Base-by-base conservation (phyloP, 495 filamentous ascomycete species). In the Talaromyces borbonicus region DNA sequence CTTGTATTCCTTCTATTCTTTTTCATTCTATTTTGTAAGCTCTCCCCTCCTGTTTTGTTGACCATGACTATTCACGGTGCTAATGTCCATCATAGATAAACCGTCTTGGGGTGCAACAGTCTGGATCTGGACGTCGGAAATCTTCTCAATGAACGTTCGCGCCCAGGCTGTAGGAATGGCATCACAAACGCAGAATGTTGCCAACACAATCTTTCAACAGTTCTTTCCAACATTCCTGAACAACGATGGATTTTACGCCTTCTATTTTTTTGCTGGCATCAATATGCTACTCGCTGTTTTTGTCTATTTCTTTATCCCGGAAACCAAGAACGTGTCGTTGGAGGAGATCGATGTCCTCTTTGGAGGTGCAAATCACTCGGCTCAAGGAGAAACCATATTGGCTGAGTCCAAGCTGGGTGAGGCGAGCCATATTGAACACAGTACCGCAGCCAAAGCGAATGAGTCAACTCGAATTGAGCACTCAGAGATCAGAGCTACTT, bases 221-320 rank as follows among this genome's bases (percentile, higher is more conserved):
- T 81, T 81, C 66, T 83, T 81, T 72, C 79, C 79, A 11, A 75
- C 68, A 19, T 83, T 83, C 64, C 66, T 79, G 20, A 59, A 71
- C 22, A 73, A 79, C 55, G 58, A 63, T 30, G 76, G 76, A 18
- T 72, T 80, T 53, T 71, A 68, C 48, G 66, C 67, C 0, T 74
- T 73, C 49, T 72, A 72, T 55, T 62, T 75, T 54, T 72, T 74
- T 48, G 69, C 66, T 0, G 67, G 68, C 8, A 69, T 74, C 38
- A 79, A 81, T 51, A 59, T 77, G 48, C 46, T 77, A n/a, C 66
- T 79, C 19, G 80, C 80, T 1, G 64, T 68, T n/a, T 90, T 87
- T 49, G 74, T 87, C 31, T 86, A 66, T 67, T 85, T 83, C 65
- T 79, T 81, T 47, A 75, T 88, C 25, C 83, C 82, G 0, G 83